Evolutionary conservation across 768 basidiomycete species (phyloP), one percentile per base, ranked within the genome.

Genomic region (Termitomyces titanicus): DNA sequence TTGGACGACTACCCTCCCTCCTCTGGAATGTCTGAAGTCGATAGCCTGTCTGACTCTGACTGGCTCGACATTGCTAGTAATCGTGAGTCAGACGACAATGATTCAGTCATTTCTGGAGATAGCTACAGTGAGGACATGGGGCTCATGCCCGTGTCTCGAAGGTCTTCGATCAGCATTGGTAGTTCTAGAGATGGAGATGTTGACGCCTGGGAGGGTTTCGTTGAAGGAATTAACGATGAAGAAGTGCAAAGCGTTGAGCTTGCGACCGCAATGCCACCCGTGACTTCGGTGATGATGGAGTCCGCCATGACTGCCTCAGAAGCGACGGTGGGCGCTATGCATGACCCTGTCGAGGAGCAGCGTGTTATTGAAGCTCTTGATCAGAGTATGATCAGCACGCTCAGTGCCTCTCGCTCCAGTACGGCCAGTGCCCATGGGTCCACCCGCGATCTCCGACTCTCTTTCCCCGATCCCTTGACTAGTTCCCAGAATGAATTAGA

Each of bases 391-490:
- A 78, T 88, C 64, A 86, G 89, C 70, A 92, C 89, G 15, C 77
- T 92, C 58, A 86, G 81, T 71, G 78, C 83, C 47, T 90, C 89
- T 53, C 84, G 88, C 61, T 81, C 87, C 17, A 83, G 82, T 54
- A 68, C 74, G 20, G 76, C 81, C 47, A 80, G 83, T 55, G 68
- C 79, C 53, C 85, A 85, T 55, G 78, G 65, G 52, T 82, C 85
- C n/a, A 71, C 84, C 47, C 85, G 85, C 68, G 88, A 90, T 72
- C 79, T 92, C 58, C 82, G 86, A 61, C 70, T 92, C 55, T 91
- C 89, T 33, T 92, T 92, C 72, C 89, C 89, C 37, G 89, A 92
- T 71, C 89, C 89, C 56, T 78, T 92, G 65, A 84, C 83, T 53
- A 87, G 85, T 66, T 86, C 86, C 51, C 78, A 76, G 58, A 79